Conservation (phyloP, 2,329 filamentous ascomycete species). For the Paramyrothecium roridum region DNA sequence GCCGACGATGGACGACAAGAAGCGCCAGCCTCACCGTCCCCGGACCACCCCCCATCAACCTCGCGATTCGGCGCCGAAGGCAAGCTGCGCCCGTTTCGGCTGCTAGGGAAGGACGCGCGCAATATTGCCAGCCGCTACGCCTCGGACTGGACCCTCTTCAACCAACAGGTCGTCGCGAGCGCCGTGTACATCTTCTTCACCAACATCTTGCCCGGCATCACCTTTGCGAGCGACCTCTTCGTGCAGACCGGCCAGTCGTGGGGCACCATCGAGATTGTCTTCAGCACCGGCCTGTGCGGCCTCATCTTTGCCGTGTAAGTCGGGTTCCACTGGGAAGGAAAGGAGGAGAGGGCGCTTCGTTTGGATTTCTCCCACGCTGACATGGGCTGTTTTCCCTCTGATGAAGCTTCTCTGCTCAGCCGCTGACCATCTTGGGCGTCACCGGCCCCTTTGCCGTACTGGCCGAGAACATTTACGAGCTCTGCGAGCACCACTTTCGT, state of each 20-base stretch:
- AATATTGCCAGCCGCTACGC: conserved; percentile 44
- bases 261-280: conserved; percentile 65
- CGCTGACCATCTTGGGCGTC: conserved; percentile 62
- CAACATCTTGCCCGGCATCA: conserved; percentile 64
- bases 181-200: conserved; percentile 66
- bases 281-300: conserved; percentile 63
- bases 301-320: conserved; percentile 58
- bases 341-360: no score
- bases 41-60: background rate
- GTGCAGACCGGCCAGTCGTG: conserved; percentile 59
- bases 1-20: background rate
- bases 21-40: no score
- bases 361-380: background rate
- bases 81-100: conserved; percentile 47
- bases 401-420: conserved; percentile 52
- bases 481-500: conserved; percentile 53
- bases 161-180: conserved; percentile 61
- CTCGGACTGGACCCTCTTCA: conserved; percentile 58
- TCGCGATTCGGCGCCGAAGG: conserved; percentile 32
- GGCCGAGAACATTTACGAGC: conserved; percentile 60
- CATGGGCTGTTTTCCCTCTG: background rate
- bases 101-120: conserved; percentile 44
- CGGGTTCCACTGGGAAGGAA: background rate
- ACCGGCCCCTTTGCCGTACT: conserved; percentile 66
- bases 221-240: conserved; percentile 64